phyloP scores from a whole-genome alignment of 495 filamentous ascomycete species.

The Amniculicola lignicola region DNA sequence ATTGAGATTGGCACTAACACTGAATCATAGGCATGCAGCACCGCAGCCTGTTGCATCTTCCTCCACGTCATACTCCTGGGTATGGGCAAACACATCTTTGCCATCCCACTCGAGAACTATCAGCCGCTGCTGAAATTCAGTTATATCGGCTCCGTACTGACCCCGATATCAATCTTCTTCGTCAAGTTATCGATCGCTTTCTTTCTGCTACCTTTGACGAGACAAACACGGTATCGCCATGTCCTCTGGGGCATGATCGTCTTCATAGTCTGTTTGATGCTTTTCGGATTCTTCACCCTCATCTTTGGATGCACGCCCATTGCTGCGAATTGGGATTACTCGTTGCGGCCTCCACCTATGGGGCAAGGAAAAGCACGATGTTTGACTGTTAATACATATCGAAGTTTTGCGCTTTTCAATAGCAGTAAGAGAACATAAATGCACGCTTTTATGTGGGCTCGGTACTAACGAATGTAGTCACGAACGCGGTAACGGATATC shows the following conservation, averaged over 20 bases:
- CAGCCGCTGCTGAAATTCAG: slow-evolving; percentile 22
- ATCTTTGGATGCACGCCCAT: slow-evolving; percentile 35
- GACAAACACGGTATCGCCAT: slow-evolving; percentile 15
- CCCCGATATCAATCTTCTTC: slow-evolving; percentile 12
- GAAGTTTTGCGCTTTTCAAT: slow-evolving; percentile 28
- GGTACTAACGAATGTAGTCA: slow-evolving; percentile 16
- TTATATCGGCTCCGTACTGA: slow-evolving; percentile 20
- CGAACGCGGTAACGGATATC: slow-evolving; percentile 36
- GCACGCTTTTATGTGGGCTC: background rate
- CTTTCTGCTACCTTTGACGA: slow-evolving; percentile 33
- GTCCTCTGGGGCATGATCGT: slow-evolving; percentile 34
- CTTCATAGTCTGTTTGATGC: slow-evolving; percentile 31
- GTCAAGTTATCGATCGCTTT: slow-evolving; percentile 37
- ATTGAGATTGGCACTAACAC: background rate
- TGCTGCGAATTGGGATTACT: slow-evolving; percentile 32
- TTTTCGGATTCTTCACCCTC: slow-evolving; percentile 30
- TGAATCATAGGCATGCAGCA: slow-evolving; percentile 1
- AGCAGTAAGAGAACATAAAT: slow-evolving; percentile 19
- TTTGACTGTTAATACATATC: slow-evolving; percentile 20
- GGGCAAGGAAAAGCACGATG: slow-evolving; percentile 32
- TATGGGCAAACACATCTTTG: slow-evolving; percentile 30
- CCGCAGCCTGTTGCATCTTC: slow-evolving; percentile 9
- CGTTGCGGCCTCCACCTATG: slow-evolving; percentile 18
- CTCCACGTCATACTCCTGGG: slow-evolving; percentile 29
- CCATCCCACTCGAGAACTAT: slow-evolving; percentile 12